A percentile compares a stretch with the other conserved stretches of the same genome.
Conservation (phyloP, 768 basidiomycete genomes). For the Pleurotus tuber-regium region DNA sequence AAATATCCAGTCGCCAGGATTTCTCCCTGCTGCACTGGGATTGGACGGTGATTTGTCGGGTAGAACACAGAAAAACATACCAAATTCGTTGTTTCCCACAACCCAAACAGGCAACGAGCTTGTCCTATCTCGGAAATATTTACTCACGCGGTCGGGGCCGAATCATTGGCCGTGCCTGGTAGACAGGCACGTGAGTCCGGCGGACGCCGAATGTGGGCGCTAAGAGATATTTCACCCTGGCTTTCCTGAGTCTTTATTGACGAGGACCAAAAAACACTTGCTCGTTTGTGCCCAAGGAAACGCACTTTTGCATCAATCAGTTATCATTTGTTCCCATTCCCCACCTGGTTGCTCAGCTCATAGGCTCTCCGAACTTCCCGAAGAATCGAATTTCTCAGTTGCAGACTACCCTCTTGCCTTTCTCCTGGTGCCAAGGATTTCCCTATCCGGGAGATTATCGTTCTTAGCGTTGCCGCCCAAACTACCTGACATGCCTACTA, state of each 20-base stretch:
- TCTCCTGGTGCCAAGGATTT: neutral
- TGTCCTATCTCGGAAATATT: conserved; percentile 5
- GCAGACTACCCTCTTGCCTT: neutral
- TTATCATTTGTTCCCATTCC: neutral
- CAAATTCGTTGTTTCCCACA: conserved; percentile 13
- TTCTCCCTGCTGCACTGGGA: neutral
- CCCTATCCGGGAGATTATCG: neutral
- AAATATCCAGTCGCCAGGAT: conserved; percentile 1
- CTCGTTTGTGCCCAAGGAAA: conserved; percentile 17
- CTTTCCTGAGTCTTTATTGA: conserved; percentile 1
- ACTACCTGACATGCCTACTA: neutral
- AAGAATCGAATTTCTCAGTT: neutral
- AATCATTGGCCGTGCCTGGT: conserved; percentile 28
- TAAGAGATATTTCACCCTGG: neutral
- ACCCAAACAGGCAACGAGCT: conserved; percentile 19
- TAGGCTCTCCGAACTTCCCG: neutral
- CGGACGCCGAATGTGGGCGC: neutral
- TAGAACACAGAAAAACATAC: conserved; percentile 16
- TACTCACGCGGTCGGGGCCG: conserved; percentile 29
- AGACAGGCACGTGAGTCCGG: conserved; percentile 26
- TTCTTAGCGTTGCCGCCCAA: neutral
- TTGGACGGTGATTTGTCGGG: conserved; percentile 22
- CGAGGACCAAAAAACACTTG: no score
- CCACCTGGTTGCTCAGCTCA: no score
- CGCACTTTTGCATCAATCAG: neutral